A percentile compares a stretch with the other conserved stretches of the same genome.
phyloP scores from a whole-genome alignment of 164 flowering plant genomes.

The Vitis rotundifolia region DNA sequence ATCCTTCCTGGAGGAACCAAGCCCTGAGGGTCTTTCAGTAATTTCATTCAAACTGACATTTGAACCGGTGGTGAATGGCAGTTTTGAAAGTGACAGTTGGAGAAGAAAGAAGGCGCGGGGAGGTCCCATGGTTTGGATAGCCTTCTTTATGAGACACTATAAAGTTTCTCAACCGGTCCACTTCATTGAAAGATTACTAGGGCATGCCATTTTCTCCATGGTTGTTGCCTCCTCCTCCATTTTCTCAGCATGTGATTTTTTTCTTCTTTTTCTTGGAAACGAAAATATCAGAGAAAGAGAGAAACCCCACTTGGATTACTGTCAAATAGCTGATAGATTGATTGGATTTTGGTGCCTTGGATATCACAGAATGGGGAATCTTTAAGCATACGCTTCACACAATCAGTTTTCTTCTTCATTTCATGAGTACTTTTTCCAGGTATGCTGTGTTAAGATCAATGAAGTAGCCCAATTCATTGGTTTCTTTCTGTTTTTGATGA shows the following conservation, averaged over 20 bases:
- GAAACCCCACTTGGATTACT: not conserved
- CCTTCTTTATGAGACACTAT: not conserved
- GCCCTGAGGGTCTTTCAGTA: not conserved
- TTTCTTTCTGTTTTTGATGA: not conserved
- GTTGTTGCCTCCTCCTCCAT: slow-evolving; percentile 19
- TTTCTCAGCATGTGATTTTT: slow-evolving; percentile 4
- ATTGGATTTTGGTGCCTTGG: slow-evolving; percentile 10
- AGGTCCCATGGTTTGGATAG: not conserved
- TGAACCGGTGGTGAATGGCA: slow-evolving; percentile 31
- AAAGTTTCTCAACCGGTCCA: slow-evolving; percentile 6
- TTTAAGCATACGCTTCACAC: not conserved
- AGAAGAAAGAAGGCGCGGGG: slow-evolving; percentile 15
- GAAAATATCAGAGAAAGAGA: not conserved
- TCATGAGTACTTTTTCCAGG: not conserved
- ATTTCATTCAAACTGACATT: slow-evolving; percentile 4
- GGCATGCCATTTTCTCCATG: slow-evolving; percentile 20
- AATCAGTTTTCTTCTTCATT: slow-evolving; percentile 10
- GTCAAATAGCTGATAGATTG: slow-evolving; percentile 13
- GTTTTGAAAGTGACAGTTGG: slow-evolving; percentile 28
- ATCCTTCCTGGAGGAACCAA: not conserved
- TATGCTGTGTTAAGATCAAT: not conserved
- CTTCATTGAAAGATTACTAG: slow-evolving; percentile 1
- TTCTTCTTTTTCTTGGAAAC: slow-evolving; percentile 4
- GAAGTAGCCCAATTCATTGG: not conserved
- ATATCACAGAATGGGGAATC: slow-evolving; percentile 11